Percentiles rank a stretch among this genome's conserved stretches.
Evolutionary conservation across 768 basidiomycete species (phyloP).

Genomic region (Tulasnella sp.): DNA sequence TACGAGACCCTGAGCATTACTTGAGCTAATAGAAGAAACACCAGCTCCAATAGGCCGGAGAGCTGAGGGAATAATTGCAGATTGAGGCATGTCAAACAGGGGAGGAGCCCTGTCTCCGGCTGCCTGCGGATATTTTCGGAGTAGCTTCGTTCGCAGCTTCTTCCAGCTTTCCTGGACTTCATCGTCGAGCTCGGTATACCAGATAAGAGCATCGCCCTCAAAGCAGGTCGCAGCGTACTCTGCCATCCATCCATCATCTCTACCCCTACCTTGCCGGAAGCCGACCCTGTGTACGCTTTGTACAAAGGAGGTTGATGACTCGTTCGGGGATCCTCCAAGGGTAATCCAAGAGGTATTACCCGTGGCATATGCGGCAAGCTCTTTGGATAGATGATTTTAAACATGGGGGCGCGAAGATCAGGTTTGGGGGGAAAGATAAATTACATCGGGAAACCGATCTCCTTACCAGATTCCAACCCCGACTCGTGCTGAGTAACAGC

Average conservation of each 20-base stretch:
- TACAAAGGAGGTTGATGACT: neutral
- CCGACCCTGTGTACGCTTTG: neutral
- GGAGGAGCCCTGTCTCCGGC: neutral
- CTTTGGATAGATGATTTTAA: too few relatives aligned
- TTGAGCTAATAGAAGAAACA: neutral
- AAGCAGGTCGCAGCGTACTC: slow-evolving; percentile 18
- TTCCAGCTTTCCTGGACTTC: neutral
- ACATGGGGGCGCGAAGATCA: too few relatives aligned
- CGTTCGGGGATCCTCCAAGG: neutral
- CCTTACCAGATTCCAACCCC: neutral
- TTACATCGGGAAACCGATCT: too few relatives aligned
- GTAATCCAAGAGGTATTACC: neutral
- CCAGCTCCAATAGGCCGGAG: too few relatives aligned
- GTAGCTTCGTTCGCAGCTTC: neutral
- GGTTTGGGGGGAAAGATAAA: too few relatives aligned
- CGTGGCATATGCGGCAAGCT: neutral
- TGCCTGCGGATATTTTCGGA: neutral
- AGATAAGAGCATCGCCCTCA: neutral
- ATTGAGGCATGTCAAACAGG: neutral
- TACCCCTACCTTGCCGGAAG: neutral
- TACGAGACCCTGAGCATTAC: neutral
- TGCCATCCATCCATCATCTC: slow-evolving; percentile 4
- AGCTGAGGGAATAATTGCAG: neutral
- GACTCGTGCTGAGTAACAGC: neutral
- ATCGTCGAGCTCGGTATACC: neutral